phyloP scores from a whole-genome alignment of 805 yeast species.

The Wickerhamomyces queroliae region DNA sequence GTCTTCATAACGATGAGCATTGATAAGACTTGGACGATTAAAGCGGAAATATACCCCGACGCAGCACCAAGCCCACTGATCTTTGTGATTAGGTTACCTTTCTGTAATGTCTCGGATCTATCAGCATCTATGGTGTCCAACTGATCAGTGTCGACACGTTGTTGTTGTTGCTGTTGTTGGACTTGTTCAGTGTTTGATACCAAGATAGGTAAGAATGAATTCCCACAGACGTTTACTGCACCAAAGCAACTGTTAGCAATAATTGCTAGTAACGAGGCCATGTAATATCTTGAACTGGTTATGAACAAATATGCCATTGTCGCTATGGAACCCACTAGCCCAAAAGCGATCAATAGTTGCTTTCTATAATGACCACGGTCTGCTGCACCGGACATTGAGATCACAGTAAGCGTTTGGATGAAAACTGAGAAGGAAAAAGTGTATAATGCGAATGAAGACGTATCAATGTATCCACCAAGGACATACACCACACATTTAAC shows the following conservation, averaged over 20 bases:
- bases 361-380: conserved; percentile 61
- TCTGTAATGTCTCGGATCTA: conserved; percentile 1
- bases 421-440: conserved; percentile 69
- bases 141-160: neutral
- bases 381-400: conserved; percentile 68
- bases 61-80: conserved; percentile 71
- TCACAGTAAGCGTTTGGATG: conserved; percentile 64
- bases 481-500: conserved; percentile 42
- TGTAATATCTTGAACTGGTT: conserved; percentile 36
- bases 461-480: conserved; percentile 48
- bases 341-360: conserved; percentile 47
- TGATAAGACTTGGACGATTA: conserved; percentile 58
- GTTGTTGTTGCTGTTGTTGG: conserved; percentile 5
- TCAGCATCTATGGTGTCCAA: neutral
- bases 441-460: conserved; percentile 69
- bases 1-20: conserved; percentile 40
- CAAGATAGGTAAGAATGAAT: conserved; percentile 61
- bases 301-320: conserved; percentile 41
- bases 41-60: conserved; percentile 62
- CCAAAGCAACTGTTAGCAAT: conserved; percentile 68
- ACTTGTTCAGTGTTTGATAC: conserved; percentile 36
- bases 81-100: conserved; percentile 38
- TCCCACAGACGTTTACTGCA: conserved; percentile 75
- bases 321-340: conserved; percentile 49
- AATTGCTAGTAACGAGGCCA: conserved; percentile 52